These are phyloP conservation scores for Pigoraptor vietnamica DNA, from an alignment of 78 protist genomes.

Conservation along the genomic window DNA sequence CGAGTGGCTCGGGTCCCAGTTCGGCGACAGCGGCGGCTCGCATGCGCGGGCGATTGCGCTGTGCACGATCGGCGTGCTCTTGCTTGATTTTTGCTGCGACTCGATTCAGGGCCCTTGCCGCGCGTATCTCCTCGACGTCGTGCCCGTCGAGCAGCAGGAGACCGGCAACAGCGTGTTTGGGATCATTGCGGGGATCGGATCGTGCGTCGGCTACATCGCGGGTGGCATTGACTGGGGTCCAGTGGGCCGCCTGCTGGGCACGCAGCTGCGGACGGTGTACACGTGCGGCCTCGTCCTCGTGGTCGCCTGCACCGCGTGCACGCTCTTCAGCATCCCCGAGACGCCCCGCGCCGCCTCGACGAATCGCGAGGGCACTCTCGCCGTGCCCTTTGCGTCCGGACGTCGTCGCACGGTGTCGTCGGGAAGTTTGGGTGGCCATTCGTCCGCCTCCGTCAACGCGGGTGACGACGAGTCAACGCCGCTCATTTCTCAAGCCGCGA, in stretches of 20 bases:
- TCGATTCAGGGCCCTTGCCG: background rate
- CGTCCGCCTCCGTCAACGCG: too few relatives aligned
- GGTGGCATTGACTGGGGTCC: background rate
- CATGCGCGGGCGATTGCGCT: background rate
- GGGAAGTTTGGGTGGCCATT: too few relatives aligned
- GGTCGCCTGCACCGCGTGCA: background rate
- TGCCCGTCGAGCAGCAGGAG: background rate
- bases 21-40: background rate
- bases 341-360: background rate
- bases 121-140: background rate
- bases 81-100: background rate
- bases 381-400: too few relatives aligned
- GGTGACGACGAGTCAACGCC: too few relatives aligned
- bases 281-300: background rate
- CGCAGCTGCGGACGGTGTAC: background rate
- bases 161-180: background rate
- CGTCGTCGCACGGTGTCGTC: too few relatives aligned
- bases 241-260: background rate
- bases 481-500: background rate
- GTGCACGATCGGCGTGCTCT: background rate
- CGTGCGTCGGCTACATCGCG: background rate
- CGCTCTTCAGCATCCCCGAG: background rate
- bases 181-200: background rate
- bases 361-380: background rate
- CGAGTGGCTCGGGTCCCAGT: background rate